Conservation (phyloP, 192 early-diverging fungal genomes). For the Rhizophagus prolifer region DNA sequence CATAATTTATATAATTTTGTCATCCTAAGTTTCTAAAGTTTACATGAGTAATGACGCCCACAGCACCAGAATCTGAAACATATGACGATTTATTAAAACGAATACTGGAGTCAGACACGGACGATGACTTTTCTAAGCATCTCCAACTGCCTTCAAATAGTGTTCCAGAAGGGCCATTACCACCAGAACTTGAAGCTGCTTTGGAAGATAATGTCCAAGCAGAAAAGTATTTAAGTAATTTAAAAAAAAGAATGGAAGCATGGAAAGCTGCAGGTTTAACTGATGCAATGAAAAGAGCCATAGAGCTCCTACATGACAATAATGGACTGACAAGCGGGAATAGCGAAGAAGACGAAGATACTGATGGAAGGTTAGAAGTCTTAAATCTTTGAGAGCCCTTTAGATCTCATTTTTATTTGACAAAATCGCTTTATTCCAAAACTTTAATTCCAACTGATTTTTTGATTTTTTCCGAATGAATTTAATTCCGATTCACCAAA, state of each 20-base stretch:
- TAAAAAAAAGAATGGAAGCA: constrained; percentile 40
- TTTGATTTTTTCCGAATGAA: not conserved
- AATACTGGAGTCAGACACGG: constrained; percentile 42
- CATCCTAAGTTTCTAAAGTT: not conserved
- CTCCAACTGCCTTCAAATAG: constrained; percentile 34
- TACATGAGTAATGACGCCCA: constrained; percentile 12
- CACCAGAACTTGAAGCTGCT: constrained; percentile 50
- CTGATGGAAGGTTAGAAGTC: constrained; percentile 10
- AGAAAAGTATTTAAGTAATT: constrained; percentile 43
- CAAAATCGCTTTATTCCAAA: not conserved
- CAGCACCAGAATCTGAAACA: not conserved
- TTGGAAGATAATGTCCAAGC: constrained; percentile 44
- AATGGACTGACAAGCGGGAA: constrained; percentile 11
- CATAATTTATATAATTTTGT: not conserved
- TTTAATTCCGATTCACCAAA: not conserved
- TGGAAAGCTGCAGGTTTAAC: constrained; percentile 40
- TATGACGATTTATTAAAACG: constrained; percentile 47
- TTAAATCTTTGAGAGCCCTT: not conserved
- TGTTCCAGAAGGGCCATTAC: constrained; percentile 40
- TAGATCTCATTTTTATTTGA: not conserved
- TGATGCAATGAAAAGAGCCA: constrained; percentile 39
- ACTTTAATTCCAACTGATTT: not conserved
- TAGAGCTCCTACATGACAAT: constrained; percentile 27
- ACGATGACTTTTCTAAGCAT: constrained; percentile 39
- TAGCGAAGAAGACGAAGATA: not conserved